Evolutionary conservation across 306 rosid genomes (phyloP), one percentile per base, ranked within the genome.

Genomic region (Malus asiatica): DNA sequence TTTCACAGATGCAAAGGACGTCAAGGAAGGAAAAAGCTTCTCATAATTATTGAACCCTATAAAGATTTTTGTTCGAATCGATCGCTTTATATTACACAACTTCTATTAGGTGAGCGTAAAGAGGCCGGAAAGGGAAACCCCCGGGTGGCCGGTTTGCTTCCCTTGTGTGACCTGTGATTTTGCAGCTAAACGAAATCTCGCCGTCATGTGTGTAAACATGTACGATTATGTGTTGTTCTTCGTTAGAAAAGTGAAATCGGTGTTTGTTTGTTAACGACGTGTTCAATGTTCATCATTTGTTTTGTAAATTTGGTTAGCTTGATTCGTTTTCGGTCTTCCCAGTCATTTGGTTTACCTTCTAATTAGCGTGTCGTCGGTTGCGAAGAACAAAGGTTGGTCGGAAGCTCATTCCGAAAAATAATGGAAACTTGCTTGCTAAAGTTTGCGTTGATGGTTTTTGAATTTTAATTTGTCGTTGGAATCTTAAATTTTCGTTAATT

Each of bases 51-150:
- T 42, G 46, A 71, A 79, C 75, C 64, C 35, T 66, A 66, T 63
- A 44, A 79, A 69, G 52, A 75, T 52, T 72, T 72, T 46, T 58
- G 32, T 57, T 77, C 48, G 44, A 73, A 77, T 78, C 78, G 20
- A 20, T 73, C 78, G 14, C 45, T 60, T 77, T 65, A 66, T 79
- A 73, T 64, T 79, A 64, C 76, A 79, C 86, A 85, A 76, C 83
- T 74, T 66, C 29, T 65, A 44, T 81, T 68, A 57, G 82, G 84
- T 78, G 86, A 11, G 82, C 84, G 70, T 40, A 63, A 55, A 11
- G 57, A 67, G 65, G 64, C 53, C 69, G 66, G 70, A 46, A 60
- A 62, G 53, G 53, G 73, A 70, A 44, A 59, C 46, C 4, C 57
- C 20, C 30, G 35, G 70, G 60, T 4, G 48, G 30, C 58, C 51